Evolutionary conservation across 805 yeast species (phyloP), one percentile per base, ranked within the genome.

Genomic region (Yamadazyma akitaensis): DNA sequence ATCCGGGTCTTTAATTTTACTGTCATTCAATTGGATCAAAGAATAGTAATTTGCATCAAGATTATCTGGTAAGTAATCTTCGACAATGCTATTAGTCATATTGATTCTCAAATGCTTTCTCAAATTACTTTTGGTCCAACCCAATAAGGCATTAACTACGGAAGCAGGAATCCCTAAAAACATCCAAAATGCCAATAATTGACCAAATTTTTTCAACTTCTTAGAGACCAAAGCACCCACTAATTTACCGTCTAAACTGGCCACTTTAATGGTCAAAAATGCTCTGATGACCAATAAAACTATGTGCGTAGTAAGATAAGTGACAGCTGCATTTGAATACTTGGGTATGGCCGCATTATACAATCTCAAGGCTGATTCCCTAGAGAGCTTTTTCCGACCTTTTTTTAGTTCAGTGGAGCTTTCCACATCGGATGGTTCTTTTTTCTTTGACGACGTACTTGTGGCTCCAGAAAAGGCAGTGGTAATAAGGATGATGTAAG

Each of bases 81-180:
- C 79, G 57, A 88, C 72, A 39, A 91, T 70, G 53, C 76, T 74
- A 16, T 75, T 68, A 12, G 94, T 87, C 42, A 91, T 70, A 57
- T 82, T 80, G 34, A 73, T 65, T 53, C 96, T 77, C 53, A 88
- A 77, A 30, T 76, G 60, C 47, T 79, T 74, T 1, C 88, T 71
- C 48, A 85, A 70, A 43, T 79, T 70, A 49, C 73, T 76, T 37
- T 82, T 82, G 2, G 83, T 75, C 68, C 80, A 84, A 13, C 74
- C 70, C 44, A 90, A 74, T 44, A 86, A 63, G 0, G 96, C 80
- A 57, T 90, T 88, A 9, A 87, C 83, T 26, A 87, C 59, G 2
- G 96, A 79, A 1, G 96, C 94, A 0, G 98, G 98, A 9, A 89
- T 62, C 10, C 97, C 96, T 12, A 91, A 72, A 13, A 80, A 56